Conservation (phyloP, 2,329 filamentous ascomycete genomes). For the Pseudogymnoascus sp. region DNA sequence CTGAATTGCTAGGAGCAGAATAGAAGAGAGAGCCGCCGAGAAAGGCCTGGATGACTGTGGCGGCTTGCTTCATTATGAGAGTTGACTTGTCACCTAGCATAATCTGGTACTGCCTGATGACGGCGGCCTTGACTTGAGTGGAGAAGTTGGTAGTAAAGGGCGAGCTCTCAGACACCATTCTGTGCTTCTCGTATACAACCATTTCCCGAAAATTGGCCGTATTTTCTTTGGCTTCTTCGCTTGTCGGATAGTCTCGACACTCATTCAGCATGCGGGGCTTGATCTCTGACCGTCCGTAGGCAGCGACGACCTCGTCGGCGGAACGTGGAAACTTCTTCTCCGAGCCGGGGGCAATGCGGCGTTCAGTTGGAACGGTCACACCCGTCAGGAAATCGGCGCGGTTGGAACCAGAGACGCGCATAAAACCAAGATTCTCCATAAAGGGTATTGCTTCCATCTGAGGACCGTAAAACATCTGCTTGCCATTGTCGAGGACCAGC, state of each 20-base stretch:
- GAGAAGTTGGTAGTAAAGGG: slow-evolving; percentile 37
- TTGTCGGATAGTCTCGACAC: slow-evolving; percentile 47
- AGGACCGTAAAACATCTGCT: slow-evolving; percentile 58
- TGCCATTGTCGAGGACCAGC: slow-evolving; percentile 57
- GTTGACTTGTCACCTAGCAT: slow-evolving; percentile 57
- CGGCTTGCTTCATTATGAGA: slow-evolving; percentile 53
- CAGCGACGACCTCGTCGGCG: slow-evolving; percentile 35
- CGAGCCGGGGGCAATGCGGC: slow-evolving; percentile 35
- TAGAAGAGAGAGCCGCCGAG: slow-evolving; percentile 62
- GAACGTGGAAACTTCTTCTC: slow-evolving; percentile 38
- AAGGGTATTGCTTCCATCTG: slow-evolving; percentile 51
- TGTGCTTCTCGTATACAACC: slow-evolving; percentile 31
- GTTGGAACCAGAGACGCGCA: slow-evolving; percentile 54
- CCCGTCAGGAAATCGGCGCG: slow-evolving; percentile 59
- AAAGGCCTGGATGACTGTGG: slow-evolving; percentile 50
- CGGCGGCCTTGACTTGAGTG: slow-evolving; percentile 48
- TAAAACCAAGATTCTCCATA: slow-evolving; percentile 57
- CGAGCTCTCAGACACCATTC: not conserved
- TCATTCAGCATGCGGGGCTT: slow-evolving; percentile 44
- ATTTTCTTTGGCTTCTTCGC: slow-evolving; percentile 35
- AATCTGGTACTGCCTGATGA: slow-evolving; percentile 56
- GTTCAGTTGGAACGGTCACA: slow-evolving; percentile 59
- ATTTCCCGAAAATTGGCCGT: not conserved
- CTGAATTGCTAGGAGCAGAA: slow-evolving; percentile 47
- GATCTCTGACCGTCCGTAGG: slow-evolving; percentile 46